These are phyloP conservation scores for Trypanosoma rangeli DNA, from an alignment of 208 protist genomes.

Conservation along the genomic window DNA sequence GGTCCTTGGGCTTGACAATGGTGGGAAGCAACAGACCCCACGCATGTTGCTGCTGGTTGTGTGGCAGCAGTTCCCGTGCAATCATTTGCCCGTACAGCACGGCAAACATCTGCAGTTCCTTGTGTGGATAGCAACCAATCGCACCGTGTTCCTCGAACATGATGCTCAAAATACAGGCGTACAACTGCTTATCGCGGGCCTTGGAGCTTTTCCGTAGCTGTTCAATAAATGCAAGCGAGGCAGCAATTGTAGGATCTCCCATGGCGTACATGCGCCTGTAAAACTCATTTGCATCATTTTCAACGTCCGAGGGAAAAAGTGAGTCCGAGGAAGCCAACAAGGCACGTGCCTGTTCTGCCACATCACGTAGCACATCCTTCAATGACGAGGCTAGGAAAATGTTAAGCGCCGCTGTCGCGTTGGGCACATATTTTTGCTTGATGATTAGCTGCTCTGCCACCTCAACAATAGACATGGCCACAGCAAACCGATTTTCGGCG, in stretches of 20 bases:
- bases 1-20: slow-evolving; percentile 86
- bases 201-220: slow-evolving; percentile 57
- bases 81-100: slow-evolving; percentile 86
- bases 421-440: slow-evolving; percentile 77
- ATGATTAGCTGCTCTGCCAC: slow-evolving; percentile 81
- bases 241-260: slow-evolving; percentile 43
- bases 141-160: slow-evolving; percentile 83
- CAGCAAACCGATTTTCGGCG: slow-evolving; percentile 87
- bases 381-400: slow-evolving; percentile 70
- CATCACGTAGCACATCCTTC: slow-evolving; percentile 72
- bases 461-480: slow-evolving; percentile 85
- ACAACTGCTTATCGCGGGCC: slow-evolving; percentile 78
- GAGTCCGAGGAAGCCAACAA: slow-evolving; percentile 77
- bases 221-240: slow-evolving; percentile 54
- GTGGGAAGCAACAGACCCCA: slow-evolving; percentile 90
- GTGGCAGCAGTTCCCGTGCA: slow-evolving; percentile 67
- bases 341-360: slow-evolving; percentile 66
- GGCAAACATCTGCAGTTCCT: slow-evolving; percentile 83
- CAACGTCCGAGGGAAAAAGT: slow-evolving; percentile 81
- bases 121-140: slow-evolving; percentile 72
- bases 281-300: slow-evolving; percentile 81
- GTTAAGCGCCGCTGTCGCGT: slow-evolving; percentile 82
- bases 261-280: slow-evolving; percentile 84
- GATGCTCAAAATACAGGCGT: slow-evolving; percentile 85
- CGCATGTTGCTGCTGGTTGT: slow-evolving; percentile 74